phyloP scores from a whole-genome alignment of 345 rosid species.

The Diplotaxis tenuifolia region DNA sequence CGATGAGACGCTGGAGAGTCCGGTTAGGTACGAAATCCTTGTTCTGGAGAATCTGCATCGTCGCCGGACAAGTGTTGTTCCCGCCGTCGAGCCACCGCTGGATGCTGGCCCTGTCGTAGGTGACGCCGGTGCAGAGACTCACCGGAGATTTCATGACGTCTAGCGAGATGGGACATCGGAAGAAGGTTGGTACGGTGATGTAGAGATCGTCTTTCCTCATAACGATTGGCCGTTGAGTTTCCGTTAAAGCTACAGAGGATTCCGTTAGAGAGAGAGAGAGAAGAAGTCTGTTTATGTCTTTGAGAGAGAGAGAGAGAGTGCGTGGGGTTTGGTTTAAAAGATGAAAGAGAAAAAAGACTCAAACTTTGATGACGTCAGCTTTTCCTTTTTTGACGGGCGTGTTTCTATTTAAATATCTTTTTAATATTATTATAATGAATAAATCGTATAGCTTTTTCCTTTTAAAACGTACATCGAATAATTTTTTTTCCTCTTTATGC shows the following conservation, averaged over 20 bases:
- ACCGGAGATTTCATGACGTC: conserved; percentile 97
- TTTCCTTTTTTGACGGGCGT: conserved; percentile 32
- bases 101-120: conserved; percentile 89
- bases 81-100: conserved; percentile 92
- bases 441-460: conserved; percentile 34
- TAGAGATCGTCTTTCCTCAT: conserved; percentile 61
- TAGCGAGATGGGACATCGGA: conserved; percentile 85
- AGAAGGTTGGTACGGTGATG: conserved; percentile 72
- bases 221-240: conserved; percentile 13
- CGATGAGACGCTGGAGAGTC: conserved; percentile 71
- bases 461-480: conserved; percentile 24
- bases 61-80: conserved; percentile 85
- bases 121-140: conserved; percentile 93
- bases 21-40: conserved; percentile 79
- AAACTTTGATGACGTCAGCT: conserved; percentile 59
- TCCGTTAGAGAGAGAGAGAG: conserved; percentile 26
- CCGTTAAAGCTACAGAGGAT: conserved; percentile 27
- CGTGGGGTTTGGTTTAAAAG: conserved; percentile 42
- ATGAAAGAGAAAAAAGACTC: conserved; percentile 54
- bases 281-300: conserved; percentile 34
- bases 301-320: conserved; percentile 33
- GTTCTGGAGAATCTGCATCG: conserved; percentile 83
- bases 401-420: conserved; percentile 20
- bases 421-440: conserved; percentile 9
- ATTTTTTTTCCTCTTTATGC: conserved; percentile 26